A percentile compares a stretch with the other conserved stretches of the same genome.
These are phyloP conservation scores for Blastocystis sp. DNA, from an alignment of 352 stramenopile genomes.

Conservation along the genomic window DNA sequence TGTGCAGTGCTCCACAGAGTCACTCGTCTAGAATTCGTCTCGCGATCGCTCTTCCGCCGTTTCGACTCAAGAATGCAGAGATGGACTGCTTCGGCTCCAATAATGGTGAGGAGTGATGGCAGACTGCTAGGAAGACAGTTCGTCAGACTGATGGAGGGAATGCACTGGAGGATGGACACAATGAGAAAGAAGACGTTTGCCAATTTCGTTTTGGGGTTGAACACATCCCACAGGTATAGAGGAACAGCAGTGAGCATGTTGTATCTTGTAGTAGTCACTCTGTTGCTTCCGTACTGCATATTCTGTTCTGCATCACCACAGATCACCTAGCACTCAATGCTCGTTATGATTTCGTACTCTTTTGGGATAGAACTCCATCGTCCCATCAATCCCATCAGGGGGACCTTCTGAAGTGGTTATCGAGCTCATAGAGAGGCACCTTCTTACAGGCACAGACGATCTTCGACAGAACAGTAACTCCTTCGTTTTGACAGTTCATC, in stretches of 20 bases:
- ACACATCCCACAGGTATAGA: conserved; percentile 68
- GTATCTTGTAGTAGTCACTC: conserved; percentile 45
- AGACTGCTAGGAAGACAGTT: conserved; percentile 63
- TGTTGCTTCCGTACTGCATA: conserved; percentile 21
- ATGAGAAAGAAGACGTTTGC: conserved; percentile 67
- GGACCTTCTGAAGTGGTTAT: neutral
- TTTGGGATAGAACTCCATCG: neutral
- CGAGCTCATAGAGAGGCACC: too few relatives aligned
- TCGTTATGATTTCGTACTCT: neutral
- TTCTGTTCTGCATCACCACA: conserved; percentile 23
- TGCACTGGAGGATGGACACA: conserved; percentile 65
- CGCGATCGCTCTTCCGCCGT: conserved; percentile 25
- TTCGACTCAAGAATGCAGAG: conserved; percentile 61
- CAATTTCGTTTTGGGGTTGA: conserved; percentile 68
- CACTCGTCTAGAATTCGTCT: conserved; percentile 20
- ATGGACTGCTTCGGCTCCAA: conserved; percentile 62
- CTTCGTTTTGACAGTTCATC: neutral
- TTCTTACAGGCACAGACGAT: too few relatives aligned
- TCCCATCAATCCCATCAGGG: neutral
- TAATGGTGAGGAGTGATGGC: conserved; percentile 63
- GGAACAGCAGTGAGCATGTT: conserved; percentile 26
- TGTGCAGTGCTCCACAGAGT: neutral
- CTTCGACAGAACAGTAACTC: neutral
- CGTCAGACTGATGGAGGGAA: conserved; percentile 60
- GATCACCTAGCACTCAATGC: neutral